Percentiles rank a stretch among this genome's conserved stretches.
phyloP scores from a whole-genome alignment of 2,329 filamentous ascomycete genomes.

The Talaromyces pinophilus region DNA sequence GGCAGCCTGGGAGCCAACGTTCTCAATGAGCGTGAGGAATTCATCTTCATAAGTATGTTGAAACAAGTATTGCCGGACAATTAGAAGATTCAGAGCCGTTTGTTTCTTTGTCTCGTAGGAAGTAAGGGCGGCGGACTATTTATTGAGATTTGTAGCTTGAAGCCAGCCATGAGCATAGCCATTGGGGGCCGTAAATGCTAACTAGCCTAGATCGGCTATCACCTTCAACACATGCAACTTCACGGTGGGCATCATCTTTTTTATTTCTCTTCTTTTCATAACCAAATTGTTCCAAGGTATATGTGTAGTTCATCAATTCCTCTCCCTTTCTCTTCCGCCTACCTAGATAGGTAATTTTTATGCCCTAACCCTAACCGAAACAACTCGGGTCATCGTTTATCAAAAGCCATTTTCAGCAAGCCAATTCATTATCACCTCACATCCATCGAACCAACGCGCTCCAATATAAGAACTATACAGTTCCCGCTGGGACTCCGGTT shows the following conservation, averaged over 20 bases:
- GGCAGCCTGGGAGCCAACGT: not conserved
- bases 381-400: not conserved
- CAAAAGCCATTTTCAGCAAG: not conserved
- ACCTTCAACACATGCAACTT: not conserved
- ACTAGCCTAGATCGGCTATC: not conserved
- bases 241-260: not conserved
- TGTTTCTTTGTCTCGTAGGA: not conserved
- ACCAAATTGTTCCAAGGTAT: not conserved
- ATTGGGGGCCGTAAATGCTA: not conserved
- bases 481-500: too few relatives aligned
- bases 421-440: not conserved
- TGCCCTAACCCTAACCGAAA: too few relatives aligned
- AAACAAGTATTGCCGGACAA: not conserved
- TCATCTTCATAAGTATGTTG: not conserved
- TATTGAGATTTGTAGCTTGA: not conserved
- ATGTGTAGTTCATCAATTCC: too few relatives aligned
- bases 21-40: not conserved
- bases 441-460: too few relatives aligned
- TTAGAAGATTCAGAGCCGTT: not conserved
- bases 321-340: too few relatives aligned
- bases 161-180: not conserved
- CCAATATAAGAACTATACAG: too few relatives aligned
- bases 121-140: not conserved
- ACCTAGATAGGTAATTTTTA: too few relatives aligned
- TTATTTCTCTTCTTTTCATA: not conserved